Evolutionary conservation across 257 asterid genomes (phyloP), one percentile per base, ranked within the genome.

Genomic region (Ajuga chamaepitys): DNA sequence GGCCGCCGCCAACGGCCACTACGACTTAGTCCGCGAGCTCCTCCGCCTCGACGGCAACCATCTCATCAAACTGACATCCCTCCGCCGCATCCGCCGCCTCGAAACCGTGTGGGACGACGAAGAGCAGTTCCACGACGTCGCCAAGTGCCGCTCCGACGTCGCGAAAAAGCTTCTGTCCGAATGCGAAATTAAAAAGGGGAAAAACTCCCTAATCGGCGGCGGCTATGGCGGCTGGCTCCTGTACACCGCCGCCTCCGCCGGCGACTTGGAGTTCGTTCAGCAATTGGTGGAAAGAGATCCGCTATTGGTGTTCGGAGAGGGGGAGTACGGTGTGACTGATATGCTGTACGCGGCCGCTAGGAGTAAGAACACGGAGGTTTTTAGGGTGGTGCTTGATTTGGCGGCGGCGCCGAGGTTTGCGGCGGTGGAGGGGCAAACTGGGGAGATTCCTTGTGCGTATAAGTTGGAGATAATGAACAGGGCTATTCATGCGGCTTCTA

Each of bases 101-200:
- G 99, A 93, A 58, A 86, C 96, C n/a, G 99, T 93, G 2, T 93
- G 99, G 99, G 99, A 93, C 75, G 97, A 90, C 67, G 97, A 93
- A 12, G 86, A 82, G 24, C 96, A 87, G 80, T 86, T 93, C 42
- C 80, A 87, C 67, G 85, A 84, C 62, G 99, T 89, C 9, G 96
- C 96, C 35, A 77, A 55, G 52, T 78, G 84, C 75, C 85, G 99
- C 34, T 86, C 92, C 56, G 80, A 74, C 9, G 95, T 94, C 7
- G 99, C 95, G 0, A 70, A 77, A 35, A 79, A 76, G 57, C 82
- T 94, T 8, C 82, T 84, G 17, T n/a, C 70, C 13, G 93, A 94
- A 37, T 83, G 95, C 51, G 92, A 81, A 21, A 66, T 30, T 54
- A 84, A 79, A 76, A 87, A 72, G 37, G 91, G 95, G 0, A 82